phyloP scores from a whole-genome alignment of 306 rosid genomes.

The Pterocarpus macrocarpus region DNA sequence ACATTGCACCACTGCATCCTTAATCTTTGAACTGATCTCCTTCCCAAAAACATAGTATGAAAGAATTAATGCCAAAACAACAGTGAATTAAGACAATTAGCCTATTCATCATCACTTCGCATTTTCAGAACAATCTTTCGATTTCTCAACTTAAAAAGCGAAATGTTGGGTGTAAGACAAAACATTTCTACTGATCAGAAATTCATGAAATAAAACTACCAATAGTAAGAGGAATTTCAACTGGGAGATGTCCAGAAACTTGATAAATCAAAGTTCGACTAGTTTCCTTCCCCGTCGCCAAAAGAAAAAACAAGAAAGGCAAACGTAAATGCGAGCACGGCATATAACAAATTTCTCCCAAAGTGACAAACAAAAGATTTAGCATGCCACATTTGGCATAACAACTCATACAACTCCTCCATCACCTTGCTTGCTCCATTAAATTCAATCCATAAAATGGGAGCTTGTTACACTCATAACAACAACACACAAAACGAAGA shows the following conservation, averaged over 20 bases:
- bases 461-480: not conserved
- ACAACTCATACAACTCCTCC: not conserved
- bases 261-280: not conserved
- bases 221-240: not conserved
- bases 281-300: no score
- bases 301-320: not conserved
- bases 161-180: not conserved
- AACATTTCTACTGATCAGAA: not conserved
- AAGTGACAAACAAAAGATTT: not conserved
- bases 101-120: not conserved
- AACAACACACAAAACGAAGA: not conserved
- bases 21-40: constrained; percentile 12
- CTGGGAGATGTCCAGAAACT: not conserved
- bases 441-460: not conserved
- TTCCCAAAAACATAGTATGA: constrained; percentile 13
- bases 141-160: constrained; percentile 27
- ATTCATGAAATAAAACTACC: not conserved
- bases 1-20: not conserved
- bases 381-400: not conserved
- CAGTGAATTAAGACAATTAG: not conserved
- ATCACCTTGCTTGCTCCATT: not conserved
- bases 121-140: not conserved
- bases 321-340: not conserved
- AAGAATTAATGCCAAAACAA: constrained; percentile 28
- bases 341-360: not conserved